Evolutionary conservation across 2,329 filamentous ascomycete genomes (phyloP), one percentile per base, ranked within the genome.

Genomic region (Fusarium cicatricum): DNA sequence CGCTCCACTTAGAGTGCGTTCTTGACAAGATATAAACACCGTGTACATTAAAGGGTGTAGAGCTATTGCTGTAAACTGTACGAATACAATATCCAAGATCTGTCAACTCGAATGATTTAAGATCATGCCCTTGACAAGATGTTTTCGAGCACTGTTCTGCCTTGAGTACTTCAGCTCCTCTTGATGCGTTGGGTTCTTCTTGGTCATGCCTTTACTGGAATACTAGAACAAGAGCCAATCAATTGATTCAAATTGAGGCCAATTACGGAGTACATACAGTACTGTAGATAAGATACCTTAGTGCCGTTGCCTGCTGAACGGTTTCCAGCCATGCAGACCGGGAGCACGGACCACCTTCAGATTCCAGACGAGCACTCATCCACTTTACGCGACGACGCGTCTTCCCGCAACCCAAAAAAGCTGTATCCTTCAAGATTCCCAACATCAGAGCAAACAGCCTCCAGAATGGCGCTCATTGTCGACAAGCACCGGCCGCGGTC

Each of bases 401-500:
- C 74, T 64, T 58, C 59, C 38, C 38, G 40, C 46, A 45, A 32
- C 40, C 48, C 43, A 40, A 60, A 70, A 71, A 68, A 62, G 60
- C 40, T 64, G 52, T 44, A 44, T 54, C 39, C 29, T 50, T 42
- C 55, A 55, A 47, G 50, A 64, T 53, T 54, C 42, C 50, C 50
- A 54, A 42, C 28, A 40, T 52, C 54, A 39, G 36, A 48, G 40
- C 32, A 46, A 55, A 44, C 55, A 59, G 42, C 58, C 59, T 55
- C 15, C 58, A 60, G 49, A 74, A 89, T 89, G 85, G 85, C 86
- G 42, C 83, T 90, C 60, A 88, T 90, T 63, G 87, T 90, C 55
- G 87, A 90, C 71, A 90, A 90, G 67, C 86, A 90, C 70, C 81
- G 87, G 21, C 91, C 91, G 5, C 85, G 89, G 60, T 90, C 88